These are phyloP conservation scores for Saturnispora gosingensis DNA, from an alignment of 805 yeast genomes.

Conservation along the genomic window DNA sequence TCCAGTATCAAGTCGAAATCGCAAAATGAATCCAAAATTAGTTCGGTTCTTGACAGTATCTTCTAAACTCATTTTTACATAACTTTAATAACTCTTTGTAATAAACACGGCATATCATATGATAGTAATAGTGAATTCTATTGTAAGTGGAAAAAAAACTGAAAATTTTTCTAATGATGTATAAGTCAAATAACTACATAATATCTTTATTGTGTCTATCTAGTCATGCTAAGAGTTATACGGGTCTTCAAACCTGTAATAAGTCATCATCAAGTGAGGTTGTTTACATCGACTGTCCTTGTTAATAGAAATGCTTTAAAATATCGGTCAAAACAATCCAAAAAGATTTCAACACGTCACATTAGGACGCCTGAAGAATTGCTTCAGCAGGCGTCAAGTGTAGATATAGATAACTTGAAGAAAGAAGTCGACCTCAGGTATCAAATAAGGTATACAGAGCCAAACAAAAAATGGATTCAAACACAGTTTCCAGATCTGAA, in stretches of 20 bases:
- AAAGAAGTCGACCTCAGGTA: conserved; percentile 17
- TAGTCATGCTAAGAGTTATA: background rate
- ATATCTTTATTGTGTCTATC: background rate
- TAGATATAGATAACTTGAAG: conserved; percentile 21
- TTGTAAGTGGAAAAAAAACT: background rate
- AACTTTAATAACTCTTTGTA: background rate
- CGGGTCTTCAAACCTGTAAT: background rate
- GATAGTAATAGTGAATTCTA: background rate
- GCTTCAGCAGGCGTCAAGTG: conserved; percentile 19
- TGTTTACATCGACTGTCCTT: background rate
- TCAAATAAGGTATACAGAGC: conserved; percentile 19
- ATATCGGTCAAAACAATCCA: background rate
- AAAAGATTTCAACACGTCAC: conserved; percentile 3
- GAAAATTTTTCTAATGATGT: background rate
- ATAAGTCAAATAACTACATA: background rate
- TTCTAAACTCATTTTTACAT: conserved; percentile 27
- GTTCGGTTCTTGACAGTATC: conserved; percentile 43
- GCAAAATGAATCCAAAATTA: conserved; percentile 30
- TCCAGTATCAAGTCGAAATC: background rate
- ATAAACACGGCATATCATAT: background rate
- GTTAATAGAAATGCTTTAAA: background rate
- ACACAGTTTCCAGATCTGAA: conserved; percentile 7
- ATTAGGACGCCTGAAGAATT: conserved; percentile 28
- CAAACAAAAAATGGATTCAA: conserved; percentile 25
- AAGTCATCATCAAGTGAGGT: background rate